These are phyloP conservation scores for Ploettnerulaceae sp. DNA, from an alignment of 2,329 filamentous ascomycete species.

Conservation along the genomic window DNA sequence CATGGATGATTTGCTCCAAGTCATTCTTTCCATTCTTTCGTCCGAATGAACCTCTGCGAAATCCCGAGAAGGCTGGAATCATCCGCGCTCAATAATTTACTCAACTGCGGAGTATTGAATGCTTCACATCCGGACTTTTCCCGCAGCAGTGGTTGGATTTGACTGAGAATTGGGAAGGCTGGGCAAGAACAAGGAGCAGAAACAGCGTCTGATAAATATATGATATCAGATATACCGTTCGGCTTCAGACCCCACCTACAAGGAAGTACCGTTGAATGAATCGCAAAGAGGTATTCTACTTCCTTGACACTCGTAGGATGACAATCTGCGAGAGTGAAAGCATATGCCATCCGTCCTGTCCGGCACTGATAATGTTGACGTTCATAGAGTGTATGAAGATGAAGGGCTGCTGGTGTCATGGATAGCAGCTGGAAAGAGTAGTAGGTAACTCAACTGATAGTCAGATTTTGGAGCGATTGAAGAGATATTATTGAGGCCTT, in stretches of 20 bases:
- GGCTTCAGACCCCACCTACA: not conserved
- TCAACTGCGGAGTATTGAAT: not conserved
- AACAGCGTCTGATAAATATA: constrained; percentile 1
- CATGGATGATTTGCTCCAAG: not conserved
- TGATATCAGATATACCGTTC: not conserved
- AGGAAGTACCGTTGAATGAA: not conserved
- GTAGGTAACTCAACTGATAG: not conserved
- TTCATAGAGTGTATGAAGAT: not conserved
- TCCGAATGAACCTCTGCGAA: not conserved
- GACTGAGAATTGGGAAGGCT: not conserved
- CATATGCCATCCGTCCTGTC: not conserved
- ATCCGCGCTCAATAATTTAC: constrained; percentile 4
- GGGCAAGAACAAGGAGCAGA: not conserved
- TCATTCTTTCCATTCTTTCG: not conserved
- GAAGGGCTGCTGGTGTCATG: not conserved
- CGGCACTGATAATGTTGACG: not conserved
- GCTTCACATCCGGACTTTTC: not conserved
- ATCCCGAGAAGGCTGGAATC: not conserved
- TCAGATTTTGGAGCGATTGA: not conserved
- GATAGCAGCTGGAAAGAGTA: constrained; percentile 2
- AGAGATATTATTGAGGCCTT: not conserved
- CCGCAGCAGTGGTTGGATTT: not conserved
- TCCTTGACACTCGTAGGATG: not conserved
- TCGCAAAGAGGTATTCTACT: not conserved
- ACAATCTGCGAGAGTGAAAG: not conserved